Evolutionary conservation across 2,329 filamentous ascomycete species (phyloP).

Genomic region (Hypomyces rosellus): DNA sequence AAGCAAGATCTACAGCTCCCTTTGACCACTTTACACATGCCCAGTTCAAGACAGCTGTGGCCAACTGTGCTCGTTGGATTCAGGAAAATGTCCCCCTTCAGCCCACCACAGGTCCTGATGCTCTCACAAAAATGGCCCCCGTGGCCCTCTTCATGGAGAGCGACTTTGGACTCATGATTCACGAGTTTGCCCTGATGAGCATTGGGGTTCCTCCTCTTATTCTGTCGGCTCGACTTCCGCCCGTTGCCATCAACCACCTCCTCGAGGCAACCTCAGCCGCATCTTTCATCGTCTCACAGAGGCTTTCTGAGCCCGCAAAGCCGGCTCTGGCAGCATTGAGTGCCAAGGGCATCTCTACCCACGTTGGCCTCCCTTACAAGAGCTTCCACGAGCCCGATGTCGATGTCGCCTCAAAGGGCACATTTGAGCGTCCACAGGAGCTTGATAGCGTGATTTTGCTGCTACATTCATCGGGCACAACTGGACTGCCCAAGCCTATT

Average conservation of each 20-base stretch:
- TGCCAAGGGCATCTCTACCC: conserved; percentile 14
- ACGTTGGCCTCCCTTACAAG: conserved; percentile 11
- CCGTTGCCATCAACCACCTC: conserved; percentile 15
- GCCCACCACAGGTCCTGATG: conserved; percentile 2
- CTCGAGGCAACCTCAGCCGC: conserved; percentile 11
- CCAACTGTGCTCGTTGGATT: conserved; percentile 16
- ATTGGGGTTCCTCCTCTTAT: conserved; percentile 18
- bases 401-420: conserved; percentile 11
- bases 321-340: conserved; percentile 10
- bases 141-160: conserved; percentile 25
- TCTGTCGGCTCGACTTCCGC: conserved; percentile 15
- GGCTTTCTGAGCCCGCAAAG: conserved; percentile 14
- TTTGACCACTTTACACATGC: conserved; percentile 15
- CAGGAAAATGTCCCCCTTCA: conserved; percentile 10
- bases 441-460: conserved; percentile 20
- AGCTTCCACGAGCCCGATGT: conserved; percentile 10
- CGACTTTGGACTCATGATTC: conserved; percentile 22
- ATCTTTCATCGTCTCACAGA: conserved; percentile 16
- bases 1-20: conserved; percentile 14
- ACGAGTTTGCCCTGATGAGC: conserved; percentile 19
- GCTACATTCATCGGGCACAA: conserved; percentile 30
- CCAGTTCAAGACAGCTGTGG: conserved; percentile 16
- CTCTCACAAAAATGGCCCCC: conserved; percentile 12
- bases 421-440: conserved; percentile 2
- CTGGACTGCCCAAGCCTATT: conserved; percentile 31